Conservation (phyloP, 2,329 filamentous ascomycete species). For the Trichoderma atrobrunneum region DNA sequence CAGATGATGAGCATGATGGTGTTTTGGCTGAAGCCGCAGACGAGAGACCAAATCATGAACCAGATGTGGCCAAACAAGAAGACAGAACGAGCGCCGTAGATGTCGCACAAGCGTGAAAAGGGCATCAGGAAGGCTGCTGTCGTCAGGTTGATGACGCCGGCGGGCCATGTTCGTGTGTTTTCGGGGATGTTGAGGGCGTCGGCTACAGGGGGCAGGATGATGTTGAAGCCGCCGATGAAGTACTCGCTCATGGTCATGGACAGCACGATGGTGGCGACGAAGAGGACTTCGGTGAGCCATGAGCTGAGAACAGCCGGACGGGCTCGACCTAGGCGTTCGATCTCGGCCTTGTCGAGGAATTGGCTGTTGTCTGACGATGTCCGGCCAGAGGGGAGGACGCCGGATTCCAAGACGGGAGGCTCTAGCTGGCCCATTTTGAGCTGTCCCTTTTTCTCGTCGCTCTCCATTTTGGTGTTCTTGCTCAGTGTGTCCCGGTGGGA, state of each 20-base stretch:
- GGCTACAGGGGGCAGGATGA: conserved; percentile 66
- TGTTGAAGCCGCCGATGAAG: conserved; percentile 73
- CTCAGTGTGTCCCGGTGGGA: not conserved
- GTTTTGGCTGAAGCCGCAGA: conserved; percentile 67
- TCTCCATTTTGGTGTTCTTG: not conserved
- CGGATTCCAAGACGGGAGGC: not conserved
- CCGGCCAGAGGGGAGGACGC: conserved; percentile 1
- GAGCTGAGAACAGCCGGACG: conserved; percentile 56
- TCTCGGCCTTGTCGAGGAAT: conserved; percentile 31
- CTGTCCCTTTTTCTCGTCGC: not conserved
- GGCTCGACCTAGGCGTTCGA: conserved; percentile 62
- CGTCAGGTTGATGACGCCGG: conserved; percentile 58
- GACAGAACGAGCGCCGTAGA: conserved; percentile 59
- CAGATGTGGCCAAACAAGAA: conserved; percentile 60
- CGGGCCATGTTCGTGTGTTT: conserved; percentile 61
- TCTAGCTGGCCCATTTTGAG: conserved; percentile 2
- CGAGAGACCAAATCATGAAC: conserved; percentile 66
- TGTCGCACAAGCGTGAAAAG: conserved; percentile 59
- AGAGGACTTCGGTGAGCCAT: conserved; percentile 56
- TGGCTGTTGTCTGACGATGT: conserved; percentile 1
- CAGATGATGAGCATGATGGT: conserved; percentile 70
- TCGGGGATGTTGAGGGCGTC: conserved; percentile 61
- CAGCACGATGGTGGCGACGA: conserved; percentile 59
- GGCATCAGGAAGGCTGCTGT: conserved; percentile 60
- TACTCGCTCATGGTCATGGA: conserved; percentile 69